Evolutionary conservation across 192 early-diverging fungal genomes (phyloP), one percentile per base, ranked within the genome.

Genomic region (Chytriomyces confervae): DNA sequence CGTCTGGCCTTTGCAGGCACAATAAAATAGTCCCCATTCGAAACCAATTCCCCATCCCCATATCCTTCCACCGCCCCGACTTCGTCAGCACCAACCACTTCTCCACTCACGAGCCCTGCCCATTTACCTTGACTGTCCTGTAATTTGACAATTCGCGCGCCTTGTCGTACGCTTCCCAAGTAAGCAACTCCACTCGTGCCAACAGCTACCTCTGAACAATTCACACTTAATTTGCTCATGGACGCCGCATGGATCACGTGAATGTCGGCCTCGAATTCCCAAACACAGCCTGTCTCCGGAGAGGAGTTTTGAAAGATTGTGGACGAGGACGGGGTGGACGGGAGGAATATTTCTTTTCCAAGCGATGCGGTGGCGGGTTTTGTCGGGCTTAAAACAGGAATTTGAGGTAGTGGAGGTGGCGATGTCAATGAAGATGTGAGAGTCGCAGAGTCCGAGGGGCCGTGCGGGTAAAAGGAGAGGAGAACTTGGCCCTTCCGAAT

Each of bases 181-280:
- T 89, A 90, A 18, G 87, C 82, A 81, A 89, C 89, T 72, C 87
- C 92, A 77, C 86, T 83, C 18, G 82, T 82, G 5, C 89, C 91
- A 10, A 80, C 67, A 11, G 80, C 72, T 46, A 91, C 74, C n/a
- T 71, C 62, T 11, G 10, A 29, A 13, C 53, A n/a, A 20, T 57
- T 57, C 3, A 57, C 53, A 36, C 36, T 36, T 36, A 36, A 36
- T 36, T 36, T 36, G 2, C 36, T 60, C 10, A 11, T 57, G 3
- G 23, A 81, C 7, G 86, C 76, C 57, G 89, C 85, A 61, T 87
- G 84, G n/a, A 94, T 77, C 3, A 93, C 87, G 68, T 86, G 82
- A 7, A 94, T 77, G 4, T 91, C 87, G 0, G 91, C 93, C 49
- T 91, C 87, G 70, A 94, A 92, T 46, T 89, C 88, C 67, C 85